These are phyloP conservation scores for Metarhizium rileyi DNA, from an alignment of 2,329 filamentous ascomycete species.

Conservation along the genomic window DNA sequence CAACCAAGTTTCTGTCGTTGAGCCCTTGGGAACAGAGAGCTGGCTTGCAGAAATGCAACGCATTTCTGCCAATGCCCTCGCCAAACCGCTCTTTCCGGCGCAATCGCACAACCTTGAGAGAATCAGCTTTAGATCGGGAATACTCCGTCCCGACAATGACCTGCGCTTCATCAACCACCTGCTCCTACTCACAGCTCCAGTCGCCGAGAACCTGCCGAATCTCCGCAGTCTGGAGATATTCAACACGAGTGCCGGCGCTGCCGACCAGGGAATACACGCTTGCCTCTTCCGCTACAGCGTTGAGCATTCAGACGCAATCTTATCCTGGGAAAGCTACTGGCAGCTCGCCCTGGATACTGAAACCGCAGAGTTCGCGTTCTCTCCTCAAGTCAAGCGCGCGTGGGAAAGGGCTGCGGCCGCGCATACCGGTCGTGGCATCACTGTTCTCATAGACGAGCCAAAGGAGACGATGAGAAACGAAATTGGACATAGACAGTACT, in stretches of 20 bases:
- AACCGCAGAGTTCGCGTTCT: constrained; percentile 4
- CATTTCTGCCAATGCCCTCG: constrained; percentile 1
- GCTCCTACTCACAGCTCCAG: constrained; percentile 1
- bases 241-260: background rate
- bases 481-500: background rate
- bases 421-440: constrained; percentile 6
- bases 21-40: background rate
- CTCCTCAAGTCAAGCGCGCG: constrained; percentile 4
- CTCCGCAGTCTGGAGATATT: constrained; percentile 6
- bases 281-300: constrained; percentile 7
- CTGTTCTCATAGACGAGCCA: constrained; percentile 3
- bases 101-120: constrained; percentile 6
- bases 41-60: constrained; percentile 2
- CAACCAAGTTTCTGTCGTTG: background rate
- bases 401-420: constrained; percentile 3
- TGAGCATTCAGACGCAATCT: constrained; percentile 3
- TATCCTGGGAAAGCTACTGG: constrained; percentile 6
- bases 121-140: constrained; percentile 3
- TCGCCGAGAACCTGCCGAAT: constrained; percentile 4
- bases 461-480: background rate
- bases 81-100: constrained; percentile 4
- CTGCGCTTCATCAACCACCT: constrained; percentile 1
- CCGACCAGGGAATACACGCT: background rate
- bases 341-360: constrained; percentile 1
- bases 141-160: constrained; percentile 3